These are phyloP conservation scores for Chaetomium olivaceum DNA, from an alignment of 2,329 filamentous ascomycete genomes.

Conservation along the genomic window DNA sequence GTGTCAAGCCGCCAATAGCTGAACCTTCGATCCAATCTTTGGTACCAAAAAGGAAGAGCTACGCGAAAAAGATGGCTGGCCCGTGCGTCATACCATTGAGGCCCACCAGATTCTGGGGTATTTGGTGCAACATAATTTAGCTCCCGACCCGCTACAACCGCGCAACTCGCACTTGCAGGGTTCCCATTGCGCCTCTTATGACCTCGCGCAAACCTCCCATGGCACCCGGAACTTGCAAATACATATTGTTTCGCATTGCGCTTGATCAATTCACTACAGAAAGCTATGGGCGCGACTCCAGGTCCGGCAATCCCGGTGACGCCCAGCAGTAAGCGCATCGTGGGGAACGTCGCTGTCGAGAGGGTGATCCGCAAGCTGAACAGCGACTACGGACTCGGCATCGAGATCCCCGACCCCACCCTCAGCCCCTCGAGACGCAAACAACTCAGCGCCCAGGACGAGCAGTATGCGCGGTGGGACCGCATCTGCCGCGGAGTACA, in stretches of 20 bases:
- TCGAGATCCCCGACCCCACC: conserved; percentile 29
- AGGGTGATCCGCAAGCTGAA: conserved; percentile 33
- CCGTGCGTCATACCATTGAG: background rate
- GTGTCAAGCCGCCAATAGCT: background rate
- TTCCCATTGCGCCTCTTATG: background rate
- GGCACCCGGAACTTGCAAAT: background rate
- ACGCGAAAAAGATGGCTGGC: background rate
- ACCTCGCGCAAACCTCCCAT: conserved; percentile 5
- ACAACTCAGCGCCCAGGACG: conserved; percentile 23
- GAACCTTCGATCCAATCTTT: background rate
- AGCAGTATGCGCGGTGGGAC: conserved; percentile 27
- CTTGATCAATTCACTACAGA: background rate
- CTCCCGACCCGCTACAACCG: conserved; percentile 10
- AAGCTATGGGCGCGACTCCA: background rate
- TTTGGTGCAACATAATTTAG: conserved; percentile 8
- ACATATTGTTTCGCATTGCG: background rate
- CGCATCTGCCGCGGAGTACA: conserved; percentile 32
- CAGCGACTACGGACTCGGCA: conserved; percentile 33
- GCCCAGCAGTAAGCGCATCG: conserved; percentile 19
- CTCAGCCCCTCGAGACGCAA: conserved; percentile 30
- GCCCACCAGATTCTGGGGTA: background rate
- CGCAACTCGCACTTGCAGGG: conserved; percentile 1
- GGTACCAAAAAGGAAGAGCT: background rate
- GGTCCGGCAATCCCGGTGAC: conserved; percentile 21
- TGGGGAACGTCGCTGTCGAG: conserved; percentile 22